Evolutionary conservation across 2,329 filamentous ascomycete genomes (phyloP), one percentile per base, ranked within the genome.

Genomic region (Paramyrothecium sp.): DNA sequence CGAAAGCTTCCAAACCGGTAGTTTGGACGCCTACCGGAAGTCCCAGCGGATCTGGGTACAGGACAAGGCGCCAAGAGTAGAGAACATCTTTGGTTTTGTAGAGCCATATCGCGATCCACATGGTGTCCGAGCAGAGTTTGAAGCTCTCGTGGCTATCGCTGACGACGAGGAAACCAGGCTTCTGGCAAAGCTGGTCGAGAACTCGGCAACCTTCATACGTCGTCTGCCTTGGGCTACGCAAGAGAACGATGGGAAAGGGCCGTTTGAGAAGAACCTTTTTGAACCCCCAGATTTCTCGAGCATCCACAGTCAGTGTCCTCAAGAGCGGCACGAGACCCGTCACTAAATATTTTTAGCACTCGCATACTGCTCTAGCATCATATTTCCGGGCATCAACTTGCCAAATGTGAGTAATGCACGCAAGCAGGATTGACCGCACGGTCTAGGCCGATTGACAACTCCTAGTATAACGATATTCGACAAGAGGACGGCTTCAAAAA

Each of bases 231-330:
- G 89, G 89, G 75, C 79, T 11, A 76, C 78, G 3, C 8, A 58
- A 3, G 67, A 70, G 11, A 74, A 73, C 58, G 65, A 69, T 48
- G 71, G 71, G 0, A 78, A 75, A 57, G 76, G 76, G 10, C 83
- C 83, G 0, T 92, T 91, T 66, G 89, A 92, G 70, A 91, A 90
- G 67, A 83, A 86, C 65, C 82, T 84, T 54, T 92, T 92, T 68
- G 76, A 89, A 13, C 84, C 85, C 41, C 89, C 89, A 0, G 89
- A 91, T 68, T 91, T 92, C 69, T 89, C 88, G 1, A 89, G 84
- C 13, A 77, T 92, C 3, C 88, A 92, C 65, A 81, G 90, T 59
- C 68, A 85, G 61, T 85, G 41, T 20, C 11, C 11, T 17, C 3
- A 21, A 26, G 21, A 26, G 3, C 21, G 26, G 16, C 3, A 20